phyloP scores from a whole-genome alignment of 139 green algal genomes.

The Closterium sp. region DNA sequence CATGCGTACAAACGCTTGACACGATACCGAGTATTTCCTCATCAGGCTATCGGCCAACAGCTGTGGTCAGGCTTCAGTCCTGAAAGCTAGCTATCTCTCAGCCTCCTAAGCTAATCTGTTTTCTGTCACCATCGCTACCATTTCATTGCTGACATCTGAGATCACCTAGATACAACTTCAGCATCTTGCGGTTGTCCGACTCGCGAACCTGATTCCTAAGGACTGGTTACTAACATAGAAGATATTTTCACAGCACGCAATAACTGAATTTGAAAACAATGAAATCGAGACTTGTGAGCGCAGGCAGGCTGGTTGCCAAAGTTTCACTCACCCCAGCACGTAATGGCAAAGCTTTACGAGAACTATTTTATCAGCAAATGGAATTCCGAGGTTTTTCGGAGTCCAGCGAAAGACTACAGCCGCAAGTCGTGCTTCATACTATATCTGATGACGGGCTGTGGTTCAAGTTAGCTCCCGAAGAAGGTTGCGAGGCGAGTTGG shows the following conservation, averaged over 20 bases:
- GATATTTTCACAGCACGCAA: neutral
- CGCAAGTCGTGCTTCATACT: conserved; percentile 42
- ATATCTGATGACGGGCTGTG: conserved; percentile 29
- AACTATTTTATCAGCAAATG: conserved; percentile 17
- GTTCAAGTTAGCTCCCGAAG: conserved; percentile 29
- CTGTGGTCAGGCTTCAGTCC: neutral
- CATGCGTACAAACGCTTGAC: neutral
- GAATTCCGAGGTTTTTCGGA: conserved; percentile 5
- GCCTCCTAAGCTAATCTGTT: neutral
- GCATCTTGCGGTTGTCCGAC: neutral
- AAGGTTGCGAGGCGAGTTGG: neutral
- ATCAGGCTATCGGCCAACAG: neutral
- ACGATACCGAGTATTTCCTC: neutral
- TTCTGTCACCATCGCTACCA: no score
- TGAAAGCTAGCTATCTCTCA: neutral
- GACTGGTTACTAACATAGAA: neutral
- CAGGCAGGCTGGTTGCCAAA: neutral
- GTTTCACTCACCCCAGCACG: neutral
- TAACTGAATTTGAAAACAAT: neutral
- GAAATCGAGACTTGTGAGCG: neutral
- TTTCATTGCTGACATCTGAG: no score
- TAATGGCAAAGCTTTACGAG: neutral
- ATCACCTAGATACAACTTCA: neutral
- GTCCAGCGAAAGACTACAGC: conserved; percentile 34
- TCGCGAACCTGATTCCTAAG: neutral